Evolutionary conservation across 169 alveolate species (phyloP), one percentile per base, ranked within the genome.

Genomic region (Cryptosporidium felis): DNA sequence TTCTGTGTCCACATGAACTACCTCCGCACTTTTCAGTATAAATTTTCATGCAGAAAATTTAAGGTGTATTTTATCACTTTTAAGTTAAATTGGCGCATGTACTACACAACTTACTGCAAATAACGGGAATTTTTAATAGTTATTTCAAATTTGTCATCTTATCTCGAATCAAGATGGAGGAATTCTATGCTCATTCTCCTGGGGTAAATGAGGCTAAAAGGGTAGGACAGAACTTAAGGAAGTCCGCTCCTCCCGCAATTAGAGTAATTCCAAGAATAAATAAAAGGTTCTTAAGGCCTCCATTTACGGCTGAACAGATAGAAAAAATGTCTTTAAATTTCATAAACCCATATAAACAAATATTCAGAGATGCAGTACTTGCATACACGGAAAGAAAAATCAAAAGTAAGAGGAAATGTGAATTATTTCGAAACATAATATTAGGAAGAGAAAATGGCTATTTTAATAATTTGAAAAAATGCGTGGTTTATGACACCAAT

Each of bases 221-320:
- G 28, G 63, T 67, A 32, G 85, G 74, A 0, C 30, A 74, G 41
- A 49, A 42, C 9, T 74, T 34, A 16, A 49, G 85, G 14, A 74
- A 74, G 23, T 74, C 85, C 23, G 85, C 85, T 36, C 85, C 85
- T 51, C 62, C 85, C 26, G 85, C 56, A 38, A 41, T 74, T 12
- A 51, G 85, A 51, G 85, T 45, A 18, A 53, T 74, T 12, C 67
- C 85, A 53, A 74, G 85, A 36, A 38, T 47, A 30, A 74, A 74
- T 38, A 74, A 53, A 45, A 74, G 85, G 28, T 74, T n/a, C 42
- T 10, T 36, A 47, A 74, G 38, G 14, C 61, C 85, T 1, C 85
- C 85, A n/a, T 74, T 53, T 36, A 16, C 85, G 10, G 67, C 42
- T 10, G 85, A 74, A 5, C 66, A 74, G 34, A 51, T 74, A 46